Evolutionary conservation across 192 early-diverging fungal genomes (phyloP), one percentile per base, ranked within the genome.

Genomic region (Kappamyces sp.): DNA sequence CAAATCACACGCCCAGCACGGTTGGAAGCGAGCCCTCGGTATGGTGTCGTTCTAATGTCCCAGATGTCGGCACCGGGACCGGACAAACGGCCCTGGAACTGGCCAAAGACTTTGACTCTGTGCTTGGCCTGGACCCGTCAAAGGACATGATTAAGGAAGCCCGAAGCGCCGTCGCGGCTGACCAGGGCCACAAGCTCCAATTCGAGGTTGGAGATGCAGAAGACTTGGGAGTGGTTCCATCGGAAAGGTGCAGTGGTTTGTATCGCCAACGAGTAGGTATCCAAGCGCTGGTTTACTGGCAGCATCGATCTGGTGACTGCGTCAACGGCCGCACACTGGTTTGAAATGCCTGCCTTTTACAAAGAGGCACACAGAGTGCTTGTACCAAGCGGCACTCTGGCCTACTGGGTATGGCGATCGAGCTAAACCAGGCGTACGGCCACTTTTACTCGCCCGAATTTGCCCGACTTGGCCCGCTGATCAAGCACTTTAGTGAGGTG

Each of bases 341-440:
- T 86, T 23, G 69, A 83, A 36, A 69, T 76, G 32, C 62, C 67
- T 13, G 42, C 41, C 8, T 86, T 86, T 61, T 84, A 77, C 50
- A 66, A 72, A 2, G 79, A 83, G 55, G 65, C 70, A 42, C 70
- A 74, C 49, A 74, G 79, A n/a, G 78, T 82, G 3, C 69, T 86
- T 12, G 81, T 80, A 41, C 80, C 78, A n/a, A 54, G 44, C 1
- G 85, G 85, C 5, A 84, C 83, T 0, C 65, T 86, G 43, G 79
- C 77, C 2, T 63, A 78, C 1, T 75, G 74, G 37, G 70, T 23
- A 23, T 23, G 23, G 23, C 23, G 23, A 23, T 23, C 23, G 23
- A 23, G 23, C 23, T 23, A 23, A 23, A 23, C 23, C 23, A 23
- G 23, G 23, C 68, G 5, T 86, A 86, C 48, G 39, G 39, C 9